A percentile compares a stretch with the other conserved stretches of the same genome.
These are phyloP conservation scores for Penicillium malachiteum DNA, from an alignment of 495 filamentous ascomycete species.

Conservation along the genomic window DNA sequence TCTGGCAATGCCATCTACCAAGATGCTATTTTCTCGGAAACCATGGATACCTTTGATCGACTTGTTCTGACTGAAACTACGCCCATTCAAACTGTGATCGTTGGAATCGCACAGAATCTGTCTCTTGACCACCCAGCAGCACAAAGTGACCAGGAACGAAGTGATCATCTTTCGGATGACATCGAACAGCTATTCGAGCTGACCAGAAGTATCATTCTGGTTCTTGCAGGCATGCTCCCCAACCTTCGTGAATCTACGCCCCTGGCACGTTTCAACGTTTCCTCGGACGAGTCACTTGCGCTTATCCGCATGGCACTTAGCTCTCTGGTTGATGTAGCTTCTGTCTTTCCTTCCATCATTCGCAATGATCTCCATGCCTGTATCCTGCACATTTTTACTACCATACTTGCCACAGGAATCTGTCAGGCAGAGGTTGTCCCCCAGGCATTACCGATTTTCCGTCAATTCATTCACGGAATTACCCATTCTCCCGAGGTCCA, in stretches of 20 bases:
- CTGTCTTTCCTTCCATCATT: conserved; percentile 94
- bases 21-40: conserved; percentile 93
- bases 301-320: conserved; percentile 79
- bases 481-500: conserved; percentile 43
- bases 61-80: conserved; percentile 86
- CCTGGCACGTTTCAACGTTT: conserved; percentile 58
- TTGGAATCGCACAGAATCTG: conserved; percentile 86
- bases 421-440: conserved; percentile 89
- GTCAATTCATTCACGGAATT: conserved; percentile 80
- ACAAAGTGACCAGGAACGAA: conserved; percentile 62
- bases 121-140: conserved; percentile 90
- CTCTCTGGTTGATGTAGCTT: conserved; percentile 87
- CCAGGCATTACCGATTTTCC: conserved; percentile 86
- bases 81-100: conserved; percentile 86
- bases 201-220: conserved; percentile 90
- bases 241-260: conserved; percentile 77
- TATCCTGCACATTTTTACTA: conserved; percentile 94
- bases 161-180: conserved; percentile 83
- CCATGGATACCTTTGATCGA: conserved; percentile 93
- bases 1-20: conserved; percentile 95
- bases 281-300: conserved; percentile 74
- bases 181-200: conserved; percentile 98
- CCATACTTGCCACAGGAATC: conserved; percentile 79
- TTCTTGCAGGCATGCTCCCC: conserved; percentile 81
- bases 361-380: conserved; percentile 95